phyloP scores from a whole-genome alignment of 148 eudicot genomes.

The Rhododendron ferrugineum region DNA sequence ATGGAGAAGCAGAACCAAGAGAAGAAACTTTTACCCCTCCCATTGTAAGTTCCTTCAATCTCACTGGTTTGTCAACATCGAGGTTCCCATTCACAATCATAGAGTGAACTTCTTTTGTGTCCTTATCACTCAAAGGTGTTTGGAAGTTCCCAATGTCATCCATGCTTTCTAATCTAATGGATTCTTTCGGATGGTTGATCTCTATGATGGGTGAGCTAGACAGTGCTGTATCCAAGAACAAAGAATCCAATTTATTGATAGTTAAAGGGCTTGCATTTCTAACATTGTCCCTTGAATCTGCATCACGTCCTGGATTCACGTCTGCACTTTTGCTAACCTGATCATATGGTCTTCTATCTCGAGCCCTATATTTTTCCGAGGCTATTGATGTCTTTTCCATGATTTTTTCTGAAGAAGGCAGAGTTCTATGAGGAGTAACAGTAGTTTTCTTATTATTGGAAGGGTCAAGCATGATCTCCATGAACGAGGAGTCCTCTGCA shows the following conservation, averaged over 20 bases:
- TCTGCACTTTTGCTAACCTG: background rate
- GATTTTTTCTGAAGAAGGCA: conserved; percentile 24
- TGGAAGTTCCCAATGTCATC: conserved; percentile 15
- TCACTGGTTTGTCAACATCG: conserved; percentile 18
- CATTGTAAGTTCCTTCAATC: background rate
- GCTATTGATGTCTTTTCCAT: conserved; percentile 21
- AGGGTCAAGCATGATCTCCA: conserved; percentile 27
- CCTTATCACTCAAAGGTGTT: conserved; percentile 19
- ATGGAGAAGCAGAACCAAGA: conserved; percentile 27
- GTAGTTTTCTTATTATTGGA: conserved; percentile 12
- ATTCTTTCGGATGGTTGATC: conserved; percentile 12
- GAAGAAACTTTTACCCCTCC: conserved; percentile 14
- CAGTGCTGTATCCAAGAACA: conserved; percentile 9
- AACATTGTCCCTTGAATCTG: conserved; percentile 14
- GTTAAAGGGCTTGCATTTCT: conserved; percentile 19
- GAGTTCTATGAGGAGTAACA: conserved; percentile 13
- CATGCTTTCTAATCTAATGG: conserved; percentile 13
- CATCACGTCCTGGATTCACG: conserved; percentile 13
- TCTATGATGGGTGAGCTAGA: conserved; percentile 22
- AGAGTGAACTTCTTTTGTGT: conserved; percentile 4
- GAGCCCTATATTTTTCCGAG: conserved; percentile 20
- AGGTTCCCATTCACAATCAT: conserved; percentile 13
- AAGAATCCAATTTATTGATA: conserved; percentile 22
- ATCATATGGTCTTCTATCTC: conserved; percentile 17
- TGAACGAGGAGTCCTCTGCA: conserved; percentile 29